Conservation (phyloP, 2,329 filamentous ascomycete species). For the Massarina eburnea region DNA sequence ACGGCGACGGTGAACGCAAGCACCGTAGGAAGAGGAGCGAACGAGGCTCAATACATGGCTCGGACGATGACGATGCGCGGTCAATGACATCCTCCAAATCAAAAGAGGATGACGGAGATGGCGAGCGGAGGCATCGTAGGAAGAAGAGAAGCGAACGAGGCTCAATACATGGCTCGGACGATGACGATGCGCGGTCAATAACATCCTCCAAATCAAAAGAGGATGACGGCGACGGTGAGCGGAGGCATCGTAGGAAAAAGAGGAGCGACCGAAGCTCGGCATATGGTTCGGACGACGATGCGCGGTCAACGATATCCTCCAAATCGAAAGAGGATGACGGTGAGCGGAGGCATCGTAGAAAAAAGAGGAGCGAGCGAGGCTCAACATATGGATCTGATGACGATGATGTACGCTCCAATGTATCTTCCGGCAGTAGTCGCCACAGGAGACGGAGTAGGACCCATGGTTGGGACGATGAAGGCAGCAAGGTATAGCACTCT, state of each 20-base stretch:
- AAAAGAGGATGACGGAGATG: conserved; percentile 44
- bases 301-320: conserved; percentile 33
- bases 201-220: conserved; percentile 31
- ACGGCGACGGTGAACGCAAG: conserved; percentile 46
- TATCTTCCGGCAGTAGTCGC: conserved; percentile 39
- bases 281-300: conserved; percentile 43
- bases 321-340: conserved; percentile 41
- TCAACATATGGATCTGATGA: conserved; percentile 43
- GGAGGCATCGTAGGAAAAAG: conserved; percentile 50
- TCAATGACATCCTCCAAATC: conserved; percentile 32
- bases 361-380: conserved; percentile 46
- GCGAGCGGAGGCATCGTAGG: conserved; percentile 47
- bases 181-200: conserved; percentile 40
- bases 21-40: conserved; percentile 50
- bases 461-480: conserved; percentile 36
- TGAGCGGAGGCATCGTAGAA: conserved; percentile 48
- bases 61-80: conserved; percentile 42
- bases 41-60: conserved; percentile 42
- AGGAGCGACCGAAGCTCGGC: conserved; percentile 43
- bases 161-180: conserved; percentile 42
- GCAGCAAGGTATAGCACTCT: conserved; percentile 43
- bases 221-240: conserved; percentile 45
- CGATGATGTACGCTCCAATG: conserved; percentile 40
- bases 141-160: conserved; percentile 47
- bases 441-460: conserved; percentile 47